A percentile compares a stretch with the other conserved stretches of the same genome.
Evolutionary conservation across 2,329 filamentous ascomycete genomes (phyloP).

Genomic region (Penicillium sp.): DNA sequence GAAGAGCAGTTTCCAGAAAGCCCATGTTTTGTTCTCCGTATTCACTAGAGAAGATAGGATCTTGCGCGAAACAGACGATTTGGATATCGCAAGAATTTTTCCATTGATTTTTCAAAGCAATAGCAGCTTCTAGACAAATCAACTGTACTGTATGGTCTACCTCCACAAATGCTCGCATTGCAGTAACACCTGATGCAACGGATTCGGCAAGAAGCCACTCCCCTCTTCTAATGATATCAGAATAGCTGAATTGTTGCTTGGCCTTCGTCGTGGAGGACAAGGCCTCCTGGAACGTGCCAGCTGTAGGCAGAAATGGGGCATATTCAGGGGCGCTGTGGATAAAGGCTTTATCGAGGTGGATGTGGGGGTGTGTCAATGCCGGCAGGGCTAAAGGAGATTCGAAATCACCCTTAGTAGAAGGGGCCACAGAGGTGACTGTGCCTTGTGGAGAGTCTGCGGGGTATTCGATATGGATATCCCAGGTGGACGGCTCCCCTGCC

Average conservation of each 20-base stretch:
- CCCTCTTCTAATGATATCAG: constrained; percentile 64
- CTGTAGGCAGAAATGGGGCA: constrained; percentile 56
- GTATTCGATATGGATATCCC: constrained; percentile 32
- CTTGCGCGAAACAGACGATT: constrained; percentile 69
- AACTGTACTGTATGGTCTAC: constrained; percentile 61
- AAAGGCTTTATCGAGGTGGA: constrained; percentile 62
- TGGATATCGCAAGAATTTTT: constrained; percentile 58
- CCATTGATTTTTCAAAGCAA: constrained; percentile 57
- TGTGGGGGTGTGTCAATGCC: constrained; percentile 67
- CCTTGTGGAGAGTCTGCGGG: constrained; percentile 12
- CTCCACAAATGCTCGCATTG: constrained; percentile 70
- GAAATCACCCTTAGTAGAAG: constrained; percentile 4
- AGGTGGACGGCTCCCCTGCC: constrained; percentile 27
- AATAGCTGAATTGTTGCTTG: constrained; percentile 60
- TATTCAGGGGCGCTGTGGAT: constrained; percentile 46
- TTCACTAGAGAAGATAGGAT: constrained; percentile 62
- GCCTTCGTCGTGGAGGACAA: constrained; percentile 58
- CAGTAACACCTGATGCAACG: constrained; percentile 62
- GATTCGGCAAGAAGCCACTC: constrained; percentile 65
- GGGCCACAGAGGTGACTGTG: constrained; percentile 29
- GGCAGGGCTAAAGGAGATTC: constrained; percentile 45
- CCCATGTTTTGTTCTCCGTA: constrained; percentile 51
- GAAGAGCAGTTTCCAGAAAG: constrained; percentile 50
- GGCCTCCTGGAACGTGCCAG: constrained; percentile 65
- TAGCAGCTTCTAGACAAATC: constrained; percentile 57